phyloP scores from a whole-genome alignment of 345 rosid species.

The Camelina sativa region DNA sequence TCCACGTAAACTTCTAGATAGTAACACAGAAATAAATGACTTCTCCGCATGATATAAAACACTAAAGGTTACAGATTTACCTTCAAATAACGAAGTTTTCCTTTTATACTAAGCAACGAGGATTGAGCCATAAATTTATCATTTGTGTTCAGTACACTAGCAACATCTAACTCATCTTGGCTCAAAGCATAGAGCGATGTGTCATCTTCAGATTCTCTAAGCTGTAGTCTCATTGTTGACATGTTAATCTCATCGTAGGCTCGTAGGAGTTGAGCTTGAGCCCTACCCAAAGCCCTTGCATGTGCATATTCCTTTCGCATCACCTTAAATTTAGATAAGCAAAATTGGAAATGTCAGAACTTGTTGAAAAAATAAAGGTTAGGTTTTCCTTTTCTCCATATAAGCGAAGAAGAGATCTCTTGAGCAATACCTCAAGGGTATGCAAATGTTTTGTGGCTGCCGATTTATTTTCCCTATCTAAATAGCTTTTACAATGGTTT shows the following conservation, averaged over 20 bases:
- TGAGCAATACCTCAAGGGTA: constrained; percentile 69
- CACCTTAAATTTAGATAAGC: constrained; percentile 49
- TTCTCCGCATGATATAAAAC: constrained; percentile 11
- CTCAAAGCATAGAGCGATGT: constrained; percentile 77
- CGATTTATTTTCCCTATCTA: constrained; percentile 59
- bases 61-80: constrained; percentile 44
- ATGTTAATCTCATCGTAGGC: constrained; percentile 94
- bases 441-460: constrained; percentile 77
- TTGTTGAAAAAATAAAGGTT: constrained; percentile 14
- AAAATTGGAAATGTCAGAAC: constrained; percentile 40
- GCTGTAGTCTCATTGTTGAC: constrained; percentile 86
- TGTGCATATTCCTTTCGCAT: constrained; percentile 88
- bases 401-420: constrained; percentile 15
- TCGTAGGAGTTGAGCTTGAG: constrained; percentile 82
- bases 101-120: constrained; percentile 63
- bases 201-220: constrained; percentile 77
- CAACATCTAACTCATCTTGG: constrained; percentile 70
- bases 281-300: constrained; percentile 80
- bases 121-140: constrained; percentile 80
- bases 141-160: constrained; percentile 70
- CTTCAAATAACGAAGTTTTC: constrained; percentile 94
- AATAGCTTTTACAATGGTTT: constrained; percentile 66
- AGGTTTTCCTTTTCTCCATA: constrained; percentile 15
- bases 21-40: constrained; percentile 16
- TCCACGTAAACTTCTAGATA: constrained; percentile 9